Percentiles rank a stretch among this genome's conserved stretches.
phyloP scores from a whole-genome alignment of 2,329 filamentous ascomycete genomes.

The Phaeomoniella chlamydospora region DNA sequence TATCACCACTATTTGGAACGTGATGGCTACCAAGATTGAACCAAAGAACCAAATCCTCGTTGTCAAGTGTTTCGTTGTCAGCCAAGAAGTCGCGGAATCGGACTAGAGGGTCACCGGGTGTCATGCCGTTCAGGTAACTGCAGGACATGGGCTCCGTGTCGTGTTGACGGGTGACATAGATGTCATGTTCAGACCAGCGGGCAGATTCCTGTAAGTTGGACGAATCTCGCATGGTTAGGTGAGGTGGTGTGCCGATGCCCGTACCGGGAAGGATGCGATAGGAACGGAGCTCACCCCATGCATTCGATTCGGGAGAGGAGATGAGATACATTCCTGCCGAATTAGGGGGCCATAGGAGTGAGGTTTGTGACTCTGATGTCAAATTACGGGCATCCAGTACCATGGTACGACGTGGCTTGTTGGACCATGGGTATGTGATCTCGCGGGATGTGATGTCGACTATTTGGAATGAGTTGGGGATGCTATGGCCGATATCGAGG shows the following conservation, averaged over 20 bases:
- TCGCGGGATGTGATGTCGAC: constrained; percentile 9
- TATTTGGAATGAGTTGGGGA: constrained; percentile 15
- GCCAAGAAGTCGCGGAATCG: constrained; percentile 1
- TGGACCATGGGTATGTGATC: constrained; percentile 5
- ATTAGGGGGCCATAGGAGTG: constrained; percentile 21
- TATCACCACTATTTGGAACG: constrained; percentile 25
- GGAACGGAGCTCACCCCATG: constrained; percentile 23
- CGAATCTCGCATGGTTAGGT: constrained; percentile 9
- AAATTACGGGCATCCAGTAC: constrained; percentile 15
- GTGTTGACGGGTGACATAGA: constrained; percentile 7
- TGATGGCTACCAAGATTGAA: constrained; percentile 40
- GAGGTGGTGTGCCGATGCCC: constrained; percentile 15
- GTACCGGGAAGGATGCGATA: constrained; percentile 23
- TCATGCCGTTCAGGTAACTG: constrained; percentile 6
- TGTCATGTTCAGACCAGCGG: constrained; percentile 6
- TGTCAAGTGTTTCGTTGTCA: constrained; percentile 3
- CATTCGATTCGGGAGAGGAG: constrained; percentile 21
- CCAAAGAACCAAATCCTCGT: constrained; percentile 27
- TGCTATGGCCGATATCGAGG: constrained; percentile 17
- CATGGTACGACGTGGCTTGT: constrained; percentile 19
- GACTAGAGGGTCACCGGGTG: constrained; percentile 2
- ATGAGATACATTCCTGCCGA: constrained; percentile 21
- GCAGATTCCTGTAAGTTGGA: constrained; percentile 7
- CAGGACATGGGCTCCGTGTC: constrained; percentile 6
- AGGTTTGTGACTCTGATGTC: constrained; percentile 9